Evolutionary conservation across 179 eudicot genomes (phyloP), one percentile per base, ranked within the genome.

Genomic region (Vitellaria paradoxa): DNA sequence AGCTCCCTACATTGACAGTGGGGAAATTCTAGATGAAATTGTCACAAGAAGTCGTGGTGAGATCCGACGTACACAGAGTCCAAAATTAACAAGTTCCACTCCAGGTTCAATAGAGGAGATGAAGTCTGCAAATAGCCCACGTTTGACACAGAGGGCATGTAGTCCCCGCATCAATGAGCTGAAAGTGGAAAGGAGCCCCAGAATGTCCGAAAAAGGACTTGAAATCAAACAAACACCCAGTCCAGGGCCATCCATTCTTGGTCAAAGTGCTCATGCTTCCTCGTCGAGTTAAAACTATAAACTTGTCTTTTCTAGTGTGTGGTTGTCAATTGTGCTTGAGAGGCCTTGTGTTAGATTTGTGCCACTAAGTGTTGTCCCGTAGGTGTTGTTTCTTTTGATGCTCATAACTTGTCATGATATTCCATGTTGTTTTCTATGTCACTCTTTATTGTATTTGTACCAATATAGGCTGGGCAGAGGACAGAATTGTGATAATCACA

Each of bases 31-130:
- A 66, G 98, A 93, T 66, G 97, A 84, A 55, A 86, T 94, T 14
- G 78, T 94, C 79, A 94, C 98, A 76, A 91, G 96, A 85, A 90
- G 98, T 68, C 93, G 98, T 10, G 98, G 98, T 61, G 98, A 94
- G 79, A 85, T 94, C 79, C 92, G 94, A 17, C 94, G 57, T 65
- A 73, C 83, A 21, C 83, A 85, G 11, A 93, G 97, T 84, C 97
- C 97, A 26, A 94, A 87, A 85, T 66, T 90, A 56, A 88, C 88
- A 60, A 91, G 97, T 81, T 84, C 86, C 26, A 82, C 91, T 63
- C 92, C 87, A 20, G 72, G 86, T 68, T 84, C 89, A 18, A 74
- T 46, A 50, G 91, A 83, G 18, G 85, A 78, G 50, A 81, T 84
- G 87, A 87, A 70, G 77, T 81, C 85, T 69, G 85, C 79, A 65